Evolutionary conservation across 768 basidiomycete genomes (phyloP), one percentile per base, ranked within the genome.

Genomic region (Amyloporia xantha): DNA sequence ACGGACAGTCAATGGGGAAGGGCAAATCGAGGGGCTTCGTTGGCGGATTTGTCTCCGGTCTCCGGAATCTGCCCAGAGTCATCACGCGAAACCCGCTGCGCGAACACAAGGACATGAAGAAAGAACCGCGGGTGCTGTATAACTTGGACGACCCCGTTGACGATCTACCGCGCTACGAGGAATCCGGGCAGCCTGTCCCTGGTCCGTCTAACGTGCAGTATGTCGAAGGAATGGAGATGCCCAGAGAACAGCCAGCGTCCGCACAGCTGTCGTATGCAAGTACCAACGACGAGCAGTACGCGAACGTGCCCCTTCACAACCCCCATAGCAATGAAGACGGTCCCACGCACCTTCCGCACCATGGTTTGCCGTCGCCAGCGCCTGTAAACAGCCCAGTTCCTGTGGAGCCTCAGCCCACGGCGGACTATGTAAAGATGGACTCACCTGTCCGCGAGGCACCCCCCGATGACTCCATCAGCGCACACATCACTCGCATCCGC

Each of bases 371-470:
- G 17, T 27, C 44, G 47, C 41, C 54, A 12, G 50, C 51, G 7
- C 19, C 48, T 17, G 23, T 49, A 20, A 41, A 41, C 28, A 54
- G 54, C 21, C 68, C 69, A 7, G 60, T 65, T 19, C 59, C 53
- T 21, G 56, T 62, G 13, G 54, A 61, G 12, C 66, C 68, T 7
- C 56, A 54, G 28, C 67, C 48, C 6, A 58, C 62, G 15, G 55
- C 58, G 13, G 68, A 71, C 52, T 70, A 70, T 46, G 61, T 61
- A 5, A 67, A 64, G 52, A 70, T 70, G 67, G 54, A 58, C 5
- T 55, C 62, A 11, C 62, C 63, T 7, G 48, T 53, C 11, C 49
- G 49, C 33, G 44, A 48, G 13, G 44, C 51, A 4, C 55, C 49
- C 7, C n/a, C 60, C 15, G 62, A 63, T 21, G 52, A 54, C 51